phyloP scores from a whole-genome alignment of 2,329 filamentous ascomycete species.

The Tolypocladium ovalisporum region DNA sequence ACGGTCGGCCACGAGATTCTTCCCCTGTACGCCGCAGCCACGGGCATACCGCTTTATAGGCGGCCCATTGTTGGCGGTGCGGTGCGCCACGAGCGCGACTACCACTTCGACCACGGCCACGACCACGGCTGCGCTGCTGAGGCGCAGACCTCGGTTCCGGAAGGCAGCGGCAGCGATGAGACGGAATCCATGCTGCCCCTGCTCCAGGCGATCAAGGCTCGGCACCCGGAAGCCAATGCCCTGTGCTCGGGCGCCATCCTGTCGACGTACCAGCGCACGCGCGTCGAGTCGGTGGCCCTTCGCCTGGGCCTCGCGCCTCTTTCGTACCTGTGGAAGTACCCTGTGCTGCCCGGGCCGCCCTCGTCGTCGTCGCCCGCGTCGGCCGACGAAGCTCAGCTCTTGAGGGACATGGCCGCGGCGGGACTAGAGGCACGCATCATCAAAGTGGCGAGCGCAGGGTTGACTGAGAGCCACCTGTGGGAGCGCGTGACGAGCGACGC shows the following conservation, averaged over 20 bases:
- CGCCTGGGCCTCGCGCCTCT: slow-evolving; percentile 74
- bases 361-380: slow-evolving; percentile 1
- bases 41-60: slow-evolving; percentile 76
- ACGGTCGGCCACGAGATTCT: slow-evolving; percentile 85
- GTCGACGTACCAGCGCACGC: slow-evolving; percentile 88
- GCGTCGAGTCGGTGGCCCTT: slow-evolving; percentile 86
- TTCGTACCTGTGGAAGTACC: slow-evolving; percentile 89
- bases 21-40: slow-evolving; percentile 69
- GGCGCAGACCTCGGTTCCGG: slow-evolving; percentile 9
- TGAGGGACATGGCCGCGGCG: slow-evolving; percentile 70
- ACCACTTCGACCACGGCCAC: slow-evolving; percentile 29
- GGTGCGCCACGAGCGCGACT: slow-evolving; percentile 61
- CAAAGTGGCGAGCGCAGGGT: slow-evolving; percentile 85
- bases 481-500: slow-evolving; percentile 55
- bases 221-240: slow-evolving; percentile 74
- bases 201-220: slow-evolving; percentile 51
- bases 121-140: background rate
- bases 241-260: slow-evolving; percentile 86
- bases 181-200: slow-evolving; percentile 79
- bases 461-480: slow-evolving; percentile 76
- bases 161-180: slow-evolving; percentile 50
- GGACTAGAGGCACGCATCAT: slow-evolving; percentile 84
- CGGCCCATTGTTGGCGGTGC: slow-evolving; percentile 63
- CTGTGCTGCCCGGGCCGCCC: slow-evolving; percentile 46
- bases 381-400: slow-evolving; percentile 42